phyloP scores from a whole-genome alignment of 2,329 filamentous ascomycete species.

The Diaporthe ilicicola region DNA sequence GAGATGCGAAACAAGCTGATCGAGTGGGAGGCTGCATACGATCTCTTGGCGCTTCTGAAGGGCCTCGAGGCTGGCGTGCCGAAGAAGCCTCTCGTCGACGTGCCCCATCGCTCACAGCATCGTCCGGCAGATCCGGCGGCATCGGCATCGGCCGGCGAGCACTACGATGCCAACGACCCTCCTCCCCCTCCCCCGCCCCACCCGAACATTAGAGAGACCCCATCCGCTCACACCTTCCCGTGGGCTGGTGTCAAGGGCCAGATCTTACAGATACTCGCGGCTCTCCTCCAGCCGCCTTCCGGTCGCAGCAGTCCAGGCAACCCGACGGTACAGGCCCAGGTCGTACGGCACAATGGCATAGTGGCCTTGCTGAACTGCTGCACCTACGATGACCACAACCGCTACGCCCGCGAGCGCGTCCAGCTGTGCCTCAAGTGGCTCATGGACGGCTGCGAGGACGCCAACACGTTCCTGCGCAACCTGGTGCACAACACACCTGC shows the following conservation, averaged over 20 bases:
- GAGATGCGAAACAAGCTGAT: conserved; percentile 86
- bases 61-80: conserved; percentile 89
- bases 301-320: conserved; percentile 69
- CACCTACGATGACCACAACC: conserved; percentile 90
- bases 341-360: conserved; percentile 85
- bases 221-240: conserved; percentile 66
- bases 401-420: conserved; percentile 91
- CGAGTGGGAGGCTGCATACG: conserved; percentile 90
- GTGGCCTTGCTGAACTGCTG: conserved; percentile 90
- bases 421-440: conserved; percentile 89
- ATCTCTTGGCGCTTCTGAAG: conserved; percentile 85
- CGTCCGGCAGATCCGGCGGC: conserved; percentile 36
- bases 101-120: conserved; percentile 51
- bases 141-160: conserved; percentile 46
- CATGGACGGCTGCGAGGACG: conserved; percentile 77
- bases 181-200: conserved; percentile 54
- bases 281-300: conserved; percentile 83
- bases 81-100: conserved; percentile 74
- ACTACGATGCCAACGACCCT: conserved; percentile 44
- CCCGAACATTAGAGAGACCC: conserved; percentile 61
- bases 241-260: conserved; percentile 87
- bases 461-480: conserved; percentile 75
- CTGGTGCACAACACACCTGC: conserved; percentile 59
- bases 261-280: conserved; percentile 88
- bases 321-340: conserved; percentile 84